Evolutionary conservation across 2,329 filamentous ascomycete species (phyloP), one percentile per base, ranked within the genome.

Genomic region (Aspergillus eucalypticola): DNA sequence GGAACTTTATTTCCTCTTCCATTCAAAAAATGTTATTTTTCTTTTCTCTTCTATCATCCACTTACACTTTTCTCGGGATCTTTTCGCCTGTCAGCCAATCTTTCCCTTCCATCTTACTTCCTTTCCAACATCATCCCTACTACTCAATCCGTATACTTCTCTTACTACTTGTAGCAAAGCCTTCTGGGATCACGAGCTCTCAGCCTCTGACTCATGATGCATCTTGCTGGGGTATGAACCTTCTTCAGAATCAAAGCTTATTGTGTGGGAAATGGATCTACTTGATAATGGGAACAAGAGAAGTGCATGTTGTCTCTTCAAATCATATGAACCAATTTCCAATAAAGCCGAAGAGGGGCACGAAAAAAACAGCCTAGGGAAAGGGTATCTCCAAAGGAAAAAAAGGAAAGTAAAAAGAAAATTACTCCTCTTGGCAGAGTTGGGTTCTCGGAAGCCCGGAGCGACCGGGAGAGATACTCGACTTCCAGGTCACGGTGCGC

Each of bases 361-460:
- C n/a, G 32, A 58, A 48, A 21, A 49, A 4, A 54, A 10, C 13
- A 17, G 38, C 32, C 32, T 13, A 35, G 29, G 32, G 11, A 35
- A 35, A 29, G 27, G 29, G 32, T 10, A 35, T 6, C 6, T 15
- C 1, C 32, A 13, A 35, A n/a, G n/a, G 27, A 42, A 25, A 53
- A 50, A 5, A 17, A 32, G 21, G 10, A 29, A n/a, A 56, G 8
- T 5, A 42, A 56, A 8, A 48, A 32, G 41, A 49, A 17, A 42
- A 42, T 5, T 35, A 35, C 17, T 11, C 41, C 42, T 46, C 27
- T 11, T 44, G 48, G 29, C 8, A 21, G 11, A 3, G 25, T 58
- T 60, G 59, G 32, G 39, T 10, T 49, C 49, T 59, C 61, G 61
- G 63, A 58, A 56, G 57, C 51, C 60, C 61, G 64, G 61, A 65